Percentiles rank a stretch among this genome's conserved stretches.
These are phyloP conservation scores for Ilyonectria sp. DNA, from an alignment of 2,329 filamentous ascomycete genomes.

Conservation along the genomic window DNA sequence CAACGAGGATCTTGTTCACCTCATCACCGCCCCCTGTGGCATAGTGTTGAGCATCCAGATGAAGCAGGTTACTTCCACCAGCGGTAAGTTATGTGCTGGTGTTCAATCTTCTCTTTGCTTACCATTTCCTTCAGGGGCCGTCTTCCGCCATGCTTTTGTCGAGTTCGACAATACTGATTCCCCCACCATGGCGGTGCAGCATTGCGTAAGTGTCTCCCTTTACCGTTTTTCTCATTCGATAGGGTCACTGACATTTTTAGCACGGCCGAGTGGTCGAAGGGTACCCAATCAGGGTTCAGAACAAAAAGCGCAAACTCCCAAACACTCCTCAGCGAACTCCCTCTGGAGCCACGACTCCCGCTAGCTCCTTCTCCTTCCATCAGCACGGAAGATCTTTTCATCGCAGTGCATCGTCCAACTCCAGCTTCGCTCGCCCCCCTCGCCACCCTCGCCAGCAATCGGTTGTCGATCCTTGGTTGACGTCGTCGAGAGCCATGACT, in stretches of 20 bases:
- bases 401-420: neutral
- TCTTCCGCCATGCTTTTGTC: conserved; percentile 55
- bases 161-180: conserved; percentile 41
- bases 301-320: conserved; percentile 8
- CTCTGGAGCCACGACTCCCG: neutral
- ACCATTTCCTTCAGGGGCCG: conserved; percentile 32
- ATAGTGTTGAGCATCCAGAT: conserved; percentile 47
- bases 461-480: neutral
- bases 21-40: conserved; percentile 57
- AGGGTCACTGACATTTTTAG: neutral
- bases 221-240: neutral
- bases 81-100: conserved; percentile 31
- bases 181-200: neutral
- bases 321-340: neutral
- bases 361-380: neutral
- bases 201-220: conserved; percentile 5
- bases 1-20: conserved; percentile 54
- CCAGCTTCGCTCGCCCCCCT: neutral
- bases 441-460: neutral
- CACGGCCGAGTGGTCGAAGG: neutral
- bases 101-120: conserved; percentile 24
- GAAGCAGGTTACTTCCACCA: conserved; percentile 10
- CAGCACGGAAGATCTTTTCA: neutral
- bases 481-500: neutral
- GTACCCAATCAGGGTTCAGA: conserved; percentile 5